A percentile compares a stretch with the other conserved stretches of the same genome.
These are phyloP conservation scores for Aspergillus pseudoglaucus DNA, from an alignment of 2,329 filamentous ascomycete genomes.

Conservation along the genomic window DNA sequence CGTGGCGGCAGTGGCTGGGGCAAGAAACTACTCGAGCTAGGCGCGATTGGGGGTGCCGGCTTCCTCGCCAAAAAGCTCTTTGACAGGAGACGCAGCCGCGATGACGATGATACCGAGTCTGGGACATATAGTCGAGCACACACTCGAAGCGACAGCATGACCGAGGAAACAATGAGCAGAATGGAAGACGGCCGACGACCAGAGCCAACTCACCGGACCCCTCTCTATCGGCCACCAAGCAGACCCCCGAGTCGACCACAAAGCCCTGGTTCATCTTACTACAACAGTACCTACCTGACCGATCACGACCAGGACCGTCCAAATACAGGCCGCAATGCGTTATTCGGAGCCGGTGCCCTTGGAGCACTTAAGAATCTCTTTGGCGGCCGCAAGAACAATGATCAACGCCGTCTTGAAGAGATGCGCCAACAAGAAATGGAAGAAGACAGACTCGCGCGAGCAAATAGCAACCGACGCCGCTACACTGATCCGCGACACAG, in stretches of 20 bases:
- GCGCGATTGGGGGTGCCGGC: slow-evolving; percentile 57
- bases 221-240: slow-evolving; percentile 29
- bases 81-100: slow-evolving; percentile 48
- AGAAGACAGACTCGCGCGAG: slow-evolving; percentile 47
- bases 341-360: slow-evolving; percentile 63
- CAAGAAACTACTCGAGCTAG: slow-evolving; percentile 54
- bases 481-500: slow-evolving; percentile 48
- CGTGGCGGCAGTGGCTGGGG: slow-evolving; percentile 55
- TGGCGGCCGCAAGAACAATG: slow-evolving; percentile 51
- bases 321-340: slow-evolving; percentile 52
- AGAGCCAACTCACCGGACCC: slow-evolving; percentile 30
- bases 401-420: slow-evolving; percentile 54
- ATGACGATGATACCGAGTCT: slow-evolving; percentile 50
- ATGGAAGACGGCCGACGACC: slow-evolving; percentile 51
- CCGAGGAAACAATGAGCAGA: slow-evolving; percentile 35
- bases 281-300: slow-evolving; percentile 35
- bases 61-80: slow-evolving; percentile 56
- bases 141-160: slow-evolving; percentile 40
- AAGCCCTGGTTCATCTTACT: slow-evolving; percentile 31
- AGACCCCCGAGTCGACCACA: slow-evolving; percentile 26
- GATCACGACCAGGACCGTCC: slow-evolving; percentile 39
- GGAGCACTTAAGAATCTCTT: slow-evolving; percentile 53
- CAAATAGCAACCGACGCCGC: slow-evolving; percentile 55
- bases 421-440: slow-evolving; percentile 46
- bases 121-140: slow-evolving; percentile 48